Conservation (phyloP, 305 asterid genomes). For the Euphrasia arctica region DNA sequence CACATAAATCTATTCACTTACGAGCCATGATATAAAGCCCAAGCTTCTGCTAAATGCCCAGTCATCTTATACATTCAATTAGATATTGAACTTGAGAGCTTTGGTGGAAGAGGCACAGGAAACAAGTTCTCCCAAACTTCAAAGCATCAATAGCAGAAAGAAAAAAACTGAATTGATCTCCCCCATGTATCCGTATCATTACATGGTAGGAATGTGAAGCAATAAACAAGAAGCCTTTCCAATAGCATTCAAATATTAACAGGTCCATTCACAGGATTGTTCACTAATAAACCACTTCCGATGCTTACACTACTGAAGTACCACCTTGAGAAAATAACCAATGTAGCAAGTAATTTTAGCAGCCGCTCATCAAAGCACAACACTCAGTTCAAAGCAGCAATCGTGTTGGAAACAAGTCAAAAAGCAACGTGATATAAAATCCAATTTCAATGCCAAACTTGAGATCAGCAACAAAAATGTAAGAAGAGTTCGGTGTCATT, state of each 20-base stretch:
- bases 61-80: conserved; percentile 40
- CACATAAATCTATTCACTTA: conserved; percentile 33
- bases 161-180: conserved; percentile 36
- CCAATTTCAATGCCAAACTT: conserved; percentile 28
- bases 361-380: conserved; percentile 31
- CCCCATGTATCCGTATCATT: conserved; percentile 40
- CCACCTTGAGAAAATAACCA: conserved; percentile 29
- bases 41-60: conserved; percentile 40
- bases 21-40: conserved; percentile 34
- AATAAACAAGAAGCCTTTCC: conserved; percentile 31
- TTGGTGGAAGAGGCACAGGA: conserved; percentile 45
- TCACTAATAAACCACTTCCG: conserved; percentile 29
- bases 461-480: conserved; percentile 27
- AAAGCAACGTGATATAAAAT: conserved; percentile 25
- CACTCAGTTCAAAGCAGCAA: conserved; percentile 29
- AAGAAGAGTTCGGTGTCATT: conserved; percentile 20
- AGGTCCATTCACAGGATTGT: conserved; percentile 27
- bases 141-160: conserved; percentile 38
- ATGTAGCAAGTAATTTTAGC: conserved; percentile 26
- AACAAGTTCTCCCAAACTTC: conserved; percentile 41
- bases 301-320: conserved; percentile 25
- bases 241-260: conserved; percentile 29
- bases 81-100: conserved; percentile 45
- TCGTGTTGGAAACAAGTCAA: conserved; percentile 24
- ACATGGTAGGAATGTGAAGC: conserved; percentile 32